A percentile compares a stretch with the other conserved stretches of the same genome.
Evolutionary conservation across 1,139 yeast species (phyloP).

Genomic region (Kodamaea suecica): DNA sequence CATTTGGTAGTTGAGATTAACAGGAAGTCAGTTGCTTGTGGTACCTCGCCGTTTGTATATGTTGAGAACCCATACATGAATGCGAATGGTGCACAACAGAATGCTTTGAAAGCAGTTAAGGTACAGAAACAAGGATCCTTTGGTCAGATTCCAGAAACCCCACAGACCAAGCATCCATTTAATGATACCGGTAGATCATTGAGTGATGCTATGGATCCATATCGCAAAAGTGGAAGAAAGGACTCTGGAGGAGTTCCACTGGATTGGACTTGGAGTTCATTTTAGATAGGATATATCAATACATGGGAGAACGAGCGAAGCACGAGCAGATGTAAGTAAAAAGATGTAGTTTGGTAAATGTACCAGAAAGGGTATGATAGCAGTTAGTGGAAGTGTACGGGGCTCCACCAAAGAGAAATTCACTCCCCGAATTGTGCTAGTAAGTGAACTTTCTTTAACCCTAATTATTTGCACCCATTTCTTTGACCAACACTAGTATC

Average conservation of each 20-base stretch:
- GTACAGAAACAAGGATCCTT: constrained; percentile 7
- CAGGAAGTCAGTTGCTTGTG: constrained; percentile 11
- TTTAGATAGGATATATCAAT: constrained; percentile 20
- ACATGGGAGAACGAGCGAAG: no score
- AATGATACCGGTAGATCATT: constrained; percentile 1
- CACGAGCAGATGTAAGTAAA: no score
- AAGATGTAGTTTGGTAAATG: no score
- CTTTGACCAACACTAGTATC: no score
- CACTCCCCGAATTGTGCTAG: no score
- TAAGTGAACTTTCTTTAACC: no score
- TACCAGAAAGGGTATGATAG: no score
- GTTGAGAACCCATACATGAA: constrained; percentile 39
- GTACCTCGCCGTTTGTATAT: constrained; percentile 27
- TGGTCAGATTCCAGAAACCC: background rate
- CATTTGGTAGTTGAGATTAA: constrained; percentile 29
- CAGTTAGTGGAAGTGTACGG: no score
- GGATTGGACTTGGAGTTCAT: constrained; percentile 51
- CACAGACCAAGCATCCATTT: background rate
- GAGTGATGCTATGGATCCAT: constrained; percentile 9
- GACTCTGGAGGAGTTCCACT: constrained; percentile 24
- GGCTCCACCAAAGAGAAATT: no score
- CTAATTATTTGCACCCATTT: no score
- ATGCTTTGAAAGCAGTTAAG: constrained; percentile 6
- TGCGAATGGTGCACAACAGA: constrained; percentile 4
- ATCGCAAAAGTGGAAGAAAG: constrained; percentile 5